A percentile compares a stretch with the other conserved stretches of the same genome.
phyloP scores from a whole-genome alignment of 257 asterid species.

The Pogostemon cablin region DNA sequence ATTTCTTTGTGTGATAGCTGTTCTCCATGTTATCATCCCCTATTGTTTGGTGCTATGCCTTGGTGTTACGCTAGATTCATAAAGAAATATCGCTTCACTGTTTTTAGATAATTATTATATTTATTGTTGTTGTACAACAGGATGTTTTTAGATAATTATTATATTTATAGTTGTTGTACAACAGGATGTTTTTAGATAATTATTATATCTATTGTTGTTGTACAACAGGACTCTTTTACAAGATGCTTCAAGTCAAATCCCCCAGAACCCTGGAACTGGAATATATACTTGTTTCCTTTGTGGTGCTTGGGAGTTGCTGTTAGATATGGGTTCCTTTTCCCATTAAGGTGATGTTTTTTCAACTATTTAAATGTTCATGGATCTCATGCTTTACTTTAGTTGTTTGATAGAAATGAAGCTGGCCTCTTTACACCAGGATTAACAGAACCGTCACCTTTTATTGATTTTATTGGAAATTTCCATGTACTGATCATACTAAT shows the following conservation, averaged over 20 bases:
- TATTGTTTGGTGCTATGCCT: not conserved
- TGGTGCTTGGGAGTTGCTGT: slow-evolving; percentile 96
- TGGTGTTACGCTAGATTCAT: slow-evolving; percentile 12
- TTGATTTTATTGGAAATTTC: slow-evolving; percentile 8
- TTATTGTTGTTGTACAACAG: slow-evolving; percentile 47
- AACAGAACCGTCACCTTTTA: slow-evolving; percentile 12
- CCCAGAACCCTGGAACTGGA: slow-evolving; percentile 99
- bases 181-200: slow-evolving; percentile 52
- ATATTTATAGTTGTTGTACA: slow-evolving; percentile 16
- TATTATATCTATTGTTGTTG: slow-evolving; percentile 21
- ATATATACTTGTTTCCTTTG: slow-evolving; percentile 84
- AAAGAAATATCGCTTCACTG: not conserved
- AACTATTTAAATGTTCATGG: not conserved
- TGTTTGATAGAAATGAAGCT: slow-evolving; percentile 3
- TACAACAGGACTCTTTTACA: slow-evolving; percentile 85
- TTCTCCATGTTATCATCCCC: not conserved
- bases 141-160: slow-evolving; percentile 32
- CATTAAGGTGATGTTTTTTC: slow-evolving; percentile 56
- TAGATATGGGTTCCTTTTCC: slow-evolving; percentile 89
- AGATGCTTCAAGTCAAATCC: slow-evolving; percentile 98
- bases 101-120: not conserved
- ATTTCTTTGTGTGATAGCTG: slow-evolving; percentile 3
- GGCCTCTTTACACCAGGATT: slow-evolving; percentile 1
- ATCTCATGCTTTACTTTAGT: slow-evolving; percentile 1
- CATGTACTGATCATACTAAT: not conserved